Base-by-base conservation (phyloP, 228 moss, liverwort and hornwort species). In the Sphagnum fallax region DNA sequence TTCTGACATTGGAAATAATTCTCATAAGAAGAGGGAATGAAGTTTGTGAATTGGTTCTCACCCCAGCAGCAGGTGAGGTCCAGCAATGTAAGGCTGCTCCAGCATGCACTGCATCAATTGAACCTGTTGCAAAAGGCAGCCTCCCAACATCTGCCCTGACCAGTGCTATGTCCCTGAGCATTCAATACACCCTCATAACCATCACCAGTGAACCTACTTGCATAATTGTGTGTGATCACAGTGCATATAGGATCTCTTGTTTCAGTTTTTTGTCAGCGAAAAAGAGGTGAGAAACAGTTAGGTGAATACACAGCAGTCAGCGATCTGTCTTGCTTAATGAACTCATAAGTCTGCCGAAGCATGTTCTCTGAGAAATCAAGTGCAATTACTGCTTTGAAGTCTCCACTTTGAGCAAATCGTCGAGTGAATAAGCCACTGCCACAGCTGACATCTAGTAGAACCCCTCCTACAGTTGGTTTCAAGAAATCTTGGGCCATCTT, bases 371-470 rank as follows among this genome's bases (percentile, higher is more conserved):
- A 93, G 62, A 83, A 93, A 75, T 93, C 93, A 0, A 91, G 79
- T 50, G 82, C 91, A 50, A 94, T 81, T 6, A 94, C 81, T 15
- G 89, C 71, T 8, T 77, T 64, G 51, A 82, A 94, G 10, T 83
- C 77, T 55, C 84, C 78, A 65, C 89, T 83, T 63, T 76, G 83
- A 57, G 91, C 89, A 77, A 91, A 93, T 32, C 91, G 82, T 53
- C 93, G 68, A 0, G 93, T 84, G 52, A 94, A 94, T 59, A 94
- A 79, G 14, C 93, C 93, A 52, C 91, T 91, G 18, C 93, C 93
- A 71, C 93, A 94, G 77, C 93, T 94, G 8, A 94, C 91, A 74
- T 94, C 93, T n/a, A 94, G 71, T 5, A 94, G 66, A 10, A 94
- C 87, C 52, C 87, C 91, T 62, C 89, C 89, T 70, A 74, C 77